A percentile compares a stretch with the other conserved stretches of the same genome.
phyloP scores from a whole-genome alignment of 1,139 yeast species.

The Candida sp. region DNA sequence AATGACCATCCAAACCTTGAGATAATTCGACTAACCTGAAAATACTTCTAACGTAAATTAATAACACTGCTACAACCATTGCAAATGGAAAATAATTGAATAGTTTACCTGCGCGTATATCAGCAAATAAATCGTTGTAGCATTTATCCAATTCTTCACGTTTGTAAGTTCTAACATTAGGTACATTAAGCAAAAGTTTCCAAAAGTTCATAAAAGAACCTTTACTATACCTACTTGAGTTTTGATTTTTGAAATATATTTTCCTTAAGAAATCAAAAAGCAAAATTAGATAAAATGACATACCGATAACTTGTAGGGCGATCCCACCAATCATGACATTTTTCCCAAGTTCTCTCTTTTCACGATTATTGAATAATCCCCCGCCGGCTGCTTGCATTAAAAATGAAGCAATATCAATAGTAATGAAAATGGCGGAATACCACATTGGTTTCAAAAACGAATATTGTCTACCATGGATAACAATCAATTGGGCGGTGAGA shows the following conservation, averaged over 20 bases:
- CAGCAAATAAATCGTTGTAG: conserved; percentile 38
- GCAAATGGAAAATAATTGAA: conserved; percentile 51
- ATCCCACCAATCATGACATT: conserved; percentile 83
- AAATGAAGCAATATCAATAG: conserved; percentile 65
- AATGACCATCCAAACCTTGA: conserved; percentile 72
- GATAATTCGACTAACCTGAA: conserved; percentile 80
- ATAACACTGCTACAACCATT: conserved; percentile 50
- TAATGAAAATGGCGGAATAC: conserved; percentile 68
- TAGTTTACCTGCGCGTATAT: conserved; percentile 35
- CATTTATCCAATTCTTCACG: conserved; percentile 21
- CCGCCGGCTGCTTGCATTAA: conserved; percentile 82
- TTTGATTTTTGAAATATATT: conserved; percentile 30
- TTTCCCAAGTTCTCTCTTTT: conserved; percentile 50
- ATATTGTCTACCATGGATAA: conserved; percentile 62
- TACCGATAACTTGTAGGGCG: conserved; percentile 71
- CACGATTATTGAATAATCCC: conserved; percentile 51
- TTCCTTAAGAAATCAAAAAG: conserved; percentile 53
- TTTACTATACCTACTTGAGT: conserved; percentile 20
- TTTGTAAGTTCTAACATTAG: conserved; percentile 20
- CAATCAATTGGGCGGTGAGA: conserved; percentile 68
- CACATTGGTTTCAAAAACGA: conserved; percentile 70
- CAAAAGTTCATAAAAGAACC: conserved; percentile 24
- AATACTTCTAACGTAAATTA: conserved; percentile 68
- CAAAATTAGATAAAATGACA: conserved; percentile 58
- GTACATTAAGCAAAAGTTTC: conserved; percentile 25